phyloP scores from a whole-genome alignment of 2,329 filamentous ascomycete genomes.

The Pseudogymnoascus sp. region DNA sequence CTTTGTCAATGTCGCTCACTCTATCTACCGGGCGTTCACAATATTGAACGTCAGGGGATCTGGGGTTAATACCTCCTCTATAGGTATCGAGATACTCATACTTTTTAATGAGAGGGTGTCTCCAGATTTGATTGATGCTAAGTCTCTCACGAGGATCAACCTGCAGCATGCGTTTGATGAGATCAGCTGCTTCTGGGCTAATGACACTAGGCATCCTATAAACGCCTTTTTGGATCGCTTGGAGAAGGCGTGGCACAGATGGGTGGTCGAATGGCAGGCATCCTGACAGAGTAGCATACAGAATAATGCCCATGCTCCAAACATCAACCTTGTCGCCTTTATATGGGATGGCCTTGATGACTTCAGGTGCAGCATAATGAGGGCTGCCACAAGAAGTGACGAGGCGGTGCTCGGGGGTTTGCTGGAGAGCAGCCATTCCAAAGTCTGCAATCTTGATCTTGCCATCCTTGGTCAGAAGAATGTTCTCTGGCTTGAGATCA shows the following conservation, averaged over 20 bases:
- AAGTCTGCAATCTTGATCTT: conserved; percentile 95
- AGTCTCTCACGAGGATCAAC: conserved; percentile 73
- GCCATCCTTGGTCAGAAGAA: conserved; percentile 66
- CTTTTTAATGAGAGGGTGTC: conserved; percentile 76
- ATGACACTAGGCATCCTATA: conserved; percentile 57
- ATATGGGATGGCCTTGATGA: conserved; percentile 70
- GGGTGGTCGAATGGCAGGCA: conserved; percentile 66
- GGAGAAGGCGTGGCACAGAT: conserved; percentile 47
- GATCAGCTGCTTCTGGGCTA: conserved; percentile 61
- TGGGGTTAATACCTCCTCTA: conserved; percentile 33
- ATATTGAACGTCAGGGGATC: conserved; percentile 50
- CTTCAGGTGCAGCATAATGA: conserved; percentile 91
- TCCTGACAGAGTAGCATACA: conserved; percentile 81
- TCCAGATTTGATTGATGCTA: conserved; percentile 72
- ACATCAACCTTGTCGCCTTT: conserved; percentile 81
- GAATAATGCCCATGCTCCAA: conserved; percentile 86
- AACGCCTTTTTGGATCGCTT: conserved; percentile 48
- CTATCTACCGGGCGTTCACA: conserved; percentile 52
- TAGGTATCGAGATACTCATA: conserved; percentile 66
- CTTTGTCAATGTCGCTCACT: conserved; percentile 63
- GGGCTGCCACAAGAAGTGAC: conserved; percentile 91
- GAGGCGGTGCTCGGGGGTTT: conserved; percentile 69
- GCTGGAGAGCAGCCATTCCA: conserved; percentile 88
- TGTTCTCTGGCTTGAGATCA: conserved; percentile 95
- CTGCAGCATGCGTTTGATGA: conserved; percentile 73